A percentile compares a stretch with the other conserved stretches of the same genome.
Evolutionary conservation across 352 stramenopile genomes (phyloP).

Genomic region (Pythium aristosporum): DNA sequence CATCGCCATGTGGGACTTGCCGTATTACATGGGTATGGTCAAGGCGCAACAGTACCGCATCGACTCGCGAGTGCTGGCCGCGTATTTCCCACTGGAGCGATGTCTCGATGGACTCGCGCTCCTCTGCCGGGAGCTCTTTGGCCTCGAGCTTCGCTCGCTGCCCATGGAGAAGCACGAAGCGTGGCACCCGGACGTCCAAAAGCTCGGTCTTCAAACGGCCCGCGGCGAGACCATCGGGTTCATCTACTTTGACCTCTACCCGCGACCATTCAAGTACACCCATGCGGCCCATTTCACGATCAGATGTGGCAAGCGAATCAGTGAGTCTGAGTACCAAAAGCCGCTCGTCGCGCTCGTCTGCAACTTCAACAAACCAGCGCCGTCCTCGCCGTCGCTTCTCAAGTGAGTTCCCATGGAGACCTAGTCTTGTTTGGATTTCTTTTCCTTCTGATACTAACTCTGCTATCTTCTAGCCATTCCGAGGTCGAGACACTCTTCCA

Average conservation of each 20-base stretch:
- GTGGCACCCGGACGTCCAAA: conserved; percentile 89
- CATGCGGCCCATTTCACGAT: conserved; percentile 96
- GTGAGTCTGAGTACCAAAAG: conserved; percentile 82
- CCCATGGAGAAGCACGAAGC: conserved; percentile 77
- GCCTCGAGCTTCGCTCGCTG: conserved; percentile 82
- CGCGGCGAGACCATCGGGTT: conserved; percentile 71
- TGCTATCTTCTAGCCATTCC: conserved; percentile 55
- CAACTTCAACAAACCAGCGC: conserved; percentile 85
- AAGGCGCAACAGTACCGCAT: conserved; percentile 72
- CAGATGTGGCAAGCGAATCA: conserved; percentile 86
- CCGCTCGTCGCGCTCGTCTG: conserved; percentile 94
- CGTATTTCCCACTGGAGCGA: conserved; percentile 91
- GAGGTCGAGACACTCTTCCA: conserved; percentile 98
- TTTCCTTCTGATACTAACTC: not conserved
- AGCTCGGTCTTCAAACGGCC: conserved; percentile 83
- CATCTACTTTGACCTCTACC: conserved; percentile 96
- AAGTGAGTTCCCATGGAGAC: conserved; percentile 34
- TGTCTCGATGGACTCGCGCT: conserved; percentile 90
- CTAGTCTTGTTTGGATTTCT: not conserved
- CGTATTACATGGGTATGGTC: conserved; percentile 92
- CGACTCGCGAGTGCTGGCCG: conserved; percentile 75
- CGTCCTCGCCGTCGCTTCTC: conserved; percentile 65
- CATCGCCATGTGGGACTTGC: conserved; percentile 93
- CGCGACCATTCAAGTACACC: conserved; percentile 82
- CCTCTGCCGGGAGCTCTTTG: conserved; percentile 90